Conservation (phyloP, 345 rosid genomes). For the Kandelia obovata region DNA sequence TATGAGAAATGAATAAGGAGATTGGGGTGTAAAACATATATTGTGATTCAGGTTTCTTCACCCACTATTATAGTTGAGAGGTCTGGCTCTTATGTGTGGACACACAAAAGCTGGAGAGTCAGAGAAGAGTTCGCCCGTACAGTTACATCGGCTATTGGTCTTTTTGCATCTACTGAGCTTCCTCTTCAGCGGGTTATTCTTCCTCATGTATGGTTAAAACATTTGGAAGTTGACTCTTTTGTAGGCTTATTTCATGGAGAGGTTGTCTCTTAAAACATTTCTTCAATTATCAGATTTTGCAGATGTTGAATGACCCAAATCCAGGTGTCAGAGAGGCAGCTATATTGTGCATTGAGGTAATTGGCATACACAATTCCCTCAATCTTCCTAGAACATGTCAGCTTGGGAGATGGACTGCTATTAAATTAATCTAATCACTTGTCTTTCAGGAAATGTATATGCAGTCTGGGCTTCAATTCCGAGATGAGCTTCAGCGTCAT, state of each 20-base stretch:
- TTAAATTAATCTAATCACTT: constrained; percentile 11
- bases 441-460: constrained; percentile 85
- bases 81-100: constrained; percentile 96
- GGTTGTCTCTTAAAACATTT: constrained; percentile 5
- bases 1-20: not conserved
- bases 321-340: constrained; percentile 92
- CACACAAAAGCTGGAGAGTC: constrained; percentile 94
- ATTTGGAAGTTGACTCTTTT: not conserved
- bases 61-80: constrained; percentile 97
- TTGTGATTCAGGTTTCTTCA: constrained; percentile 72
- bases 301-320: constrained; percentile 88
- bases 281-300: constrained; percentile 62
- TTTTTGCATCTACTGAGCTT: constrained; percentile 91
- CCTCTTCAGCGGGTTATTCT: constrained; percentile 97
- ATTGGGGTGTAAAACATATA: not conserved
- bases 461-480: constrained; percentile 88
- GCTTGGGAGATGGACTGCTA: not conserved
- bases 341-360: constrained; percentile 86
- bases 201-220: constrained; percentile 60
- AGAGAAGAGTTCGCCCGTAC: constrained; percentile 96
- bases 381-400: not conserved
- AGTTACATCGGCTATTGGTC: constrained; percentile 86
- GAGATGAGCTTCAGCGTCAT: constrained; percentile 97
- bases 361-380: constrained; percentile 1
- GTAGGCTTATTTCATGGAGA: not conserved